phyloP scores from a whole-genome alignment of 495 filamentous ascomycete genomes.

The Friedmanniomyces endolithicus region DNA sequence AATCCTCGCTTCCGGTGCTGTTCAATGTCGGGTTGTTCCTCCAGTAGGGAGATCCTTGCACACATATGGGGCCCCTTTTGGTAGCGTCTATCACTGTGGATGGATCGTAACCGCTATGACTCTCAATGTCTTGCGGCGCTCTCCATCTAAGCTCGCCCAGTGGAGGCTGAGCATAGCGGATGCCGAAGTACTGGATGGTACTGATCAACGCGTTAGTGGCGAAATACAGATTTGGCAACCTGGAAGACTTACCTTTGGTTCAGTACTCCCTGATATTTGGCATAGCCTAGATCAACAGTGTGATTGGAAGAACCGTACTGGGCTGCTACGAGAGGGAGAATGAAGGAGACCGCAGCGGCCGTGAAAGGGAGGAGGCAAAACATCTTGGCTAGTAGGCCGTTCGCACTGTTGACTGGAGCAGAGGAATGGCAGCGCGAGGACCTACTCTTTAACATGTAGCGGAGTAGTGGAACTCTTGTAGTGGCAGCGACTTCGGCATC shows the following conservation, averaged over 20 bases:
- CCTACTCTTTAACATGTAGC: background rate
- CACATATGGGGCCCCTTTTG: conserved; percentile 18
- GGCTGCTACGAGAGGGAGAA: background rate
- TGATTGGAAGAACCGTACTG: conserved; percentile 6
- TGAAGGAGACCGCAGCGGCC: background rate
- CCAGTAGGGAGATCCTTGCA: conserved; percentile 21
- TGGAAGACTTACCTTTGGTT: conserved; percentile 9
- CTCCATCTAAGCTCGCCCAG: conserved; percentile 19
- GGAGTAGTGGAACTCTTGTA: background rate
- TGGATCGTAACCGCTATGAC: conserved; percentile 4
- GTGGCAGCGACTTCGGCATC: background rate
- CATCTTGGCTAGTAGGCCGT: no score
- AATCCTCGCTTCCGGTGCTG: conserved; percentile 19
- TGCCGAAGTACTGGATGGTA: conserved; percentile 18
- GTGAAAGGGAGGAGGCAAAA: background rate
- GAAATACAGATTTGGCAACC: no score
- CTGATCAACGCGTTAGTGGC: background rate
- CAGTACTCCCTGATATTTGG: conserved; percentile 15
- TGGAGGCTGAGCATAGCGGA: conserved; percentile 19
- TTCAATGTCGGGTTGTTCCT: conserved; percentile 7
- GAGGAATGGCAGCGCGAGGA: background rate
- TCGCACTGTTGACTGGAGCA: no score
- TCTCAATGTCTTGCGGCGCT: conserved; percentile 18
- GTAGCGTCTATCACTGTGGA: conserved; percentile 7
- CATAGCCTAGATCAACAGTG: conserved; percentile 20